Conservation (phyloP, 345 rosid species). For the Eucalyptus dawsonii region DNA sequence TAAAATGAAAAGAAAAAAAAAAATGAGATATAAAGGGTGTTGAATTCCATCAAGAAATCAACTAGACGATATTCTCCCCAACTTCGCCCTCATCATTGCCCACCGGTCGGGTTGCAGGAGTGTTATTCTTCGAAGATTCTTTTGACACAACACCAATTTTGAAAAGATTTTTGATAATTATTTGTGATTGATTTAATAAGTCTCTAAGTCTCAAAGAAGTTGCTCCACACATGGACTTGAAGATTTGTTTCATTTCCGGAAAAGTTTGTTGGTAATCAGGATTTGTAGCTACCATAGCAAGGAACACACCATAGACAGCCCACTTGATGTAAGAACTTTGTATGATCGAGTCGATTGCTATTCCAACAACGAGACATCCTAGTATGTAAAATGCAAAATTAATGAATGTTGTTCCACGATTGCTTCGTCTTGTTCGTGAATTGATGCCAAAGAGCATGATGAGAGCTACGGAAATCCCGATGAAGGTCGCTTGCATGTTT, state of each 20-base stretch:
- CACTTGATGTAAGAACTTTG: background rate
- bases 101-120: accelerated
- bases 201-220: background rate
- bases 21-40: background rate
- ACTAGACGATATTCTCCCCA: background rate
- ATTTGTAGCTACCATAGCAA: background rate
- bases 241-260: background rate
- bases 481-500: background rate
- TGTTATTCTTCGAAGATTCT: background rate
- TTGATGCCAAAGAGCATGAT: background rate
- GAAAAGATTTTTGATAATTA: background rate
- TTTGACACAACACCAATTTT: too few species aligned
- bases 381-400: background rate
- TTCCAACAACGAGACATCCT: background rate
- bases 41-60: background rate
- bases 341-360: background rate
- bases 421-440: background rate
- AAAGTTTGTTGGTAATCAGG: background rate
- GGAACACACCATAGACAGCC: background rate
- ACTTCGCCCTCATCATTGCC: background rate
- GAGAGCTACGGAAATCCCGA: background rate
- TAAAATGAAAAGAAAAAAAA: background rate
- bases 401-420: too few species aligned
- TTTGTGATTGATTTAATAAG: background rate
- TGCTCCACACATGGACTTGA: background rate